Conservation (phyloP, 208 protist species). For the Trypanosoma cruzi region DNA sequence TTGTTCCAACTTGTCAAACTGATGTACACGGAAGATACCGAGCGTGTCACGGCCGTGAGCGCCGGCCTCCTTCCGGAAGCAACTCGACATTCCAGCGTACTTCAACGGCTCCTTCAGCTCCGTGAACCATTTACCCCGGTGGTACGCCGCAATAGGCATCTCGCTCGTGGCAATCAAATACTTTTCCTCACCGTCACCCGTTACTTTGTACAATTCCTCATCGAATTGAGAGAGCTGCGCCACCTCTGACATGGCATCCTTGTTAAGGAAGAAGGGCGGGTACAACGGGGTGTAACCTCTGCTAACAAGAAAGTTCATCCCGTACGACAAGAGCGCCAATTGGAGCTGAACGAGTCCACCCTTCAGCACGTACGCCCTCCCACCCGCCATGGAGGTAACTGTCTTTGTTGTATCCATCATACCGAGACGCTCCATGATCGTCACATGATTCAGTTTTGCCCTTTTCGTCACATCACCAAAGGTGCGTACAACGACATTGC, state of each 20-base stretch:
- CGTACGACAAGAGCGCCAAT: slow-evolving; percentile 98
- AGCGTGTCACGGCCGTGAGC: slow-evolving; percentile 95
- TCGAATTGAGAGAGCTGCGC: slow-evolving; percentile 99
- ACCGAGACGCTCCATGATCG: slow-evolving; percentile 94
- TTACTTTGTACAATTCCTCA: slow-evolving; percentile 99
- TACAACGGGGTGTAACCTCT: slow-evolving; percentile 96
- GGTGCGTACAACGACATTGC: slow-evolving; percentile 87
- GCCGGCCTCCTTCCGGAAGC: slow-evolving; percentile 99
- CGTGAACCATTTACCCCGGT: slow-evolving; percentile 95
- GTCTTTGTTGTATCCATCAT: slow-evolving; percentile 80
- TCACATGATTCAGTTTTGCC: slow-evolving; percentile 89
- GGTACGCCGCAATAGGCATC: slow-evolving; percentile 98
- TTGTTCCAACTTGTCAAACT: slow-evolving; percentile 98
- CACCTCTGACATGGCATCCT: slow-evolving; percentile 96
- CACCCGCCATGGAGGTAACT: slow-evolving; percentile 94
- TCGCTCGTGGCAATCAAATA: slow-evolving; percentile 99
- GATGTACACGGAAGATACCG: slow-evolving; percentile 97
- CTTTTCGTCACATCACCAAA: slow-evolving; percentile 86
- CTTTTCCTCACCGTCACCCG: slow-evolving; percentile 98
- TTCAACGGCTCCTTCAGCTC: slow-evolving; percentile 92
- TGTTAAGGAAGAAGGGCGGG: slow-evolving; percentile 99
- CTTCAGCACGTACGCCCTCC: slow-evolving; percentile 98
- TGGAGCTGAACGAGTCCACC: slow-evolving; percentile 97
- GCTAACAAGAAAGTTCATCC: slow-evolving; percentile 94
- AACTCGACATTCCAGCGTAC: slow-evolving; percentile 98